Conservation (phyloP, 352 stramenopile species). For the Phytophthora europaea region DNA sequence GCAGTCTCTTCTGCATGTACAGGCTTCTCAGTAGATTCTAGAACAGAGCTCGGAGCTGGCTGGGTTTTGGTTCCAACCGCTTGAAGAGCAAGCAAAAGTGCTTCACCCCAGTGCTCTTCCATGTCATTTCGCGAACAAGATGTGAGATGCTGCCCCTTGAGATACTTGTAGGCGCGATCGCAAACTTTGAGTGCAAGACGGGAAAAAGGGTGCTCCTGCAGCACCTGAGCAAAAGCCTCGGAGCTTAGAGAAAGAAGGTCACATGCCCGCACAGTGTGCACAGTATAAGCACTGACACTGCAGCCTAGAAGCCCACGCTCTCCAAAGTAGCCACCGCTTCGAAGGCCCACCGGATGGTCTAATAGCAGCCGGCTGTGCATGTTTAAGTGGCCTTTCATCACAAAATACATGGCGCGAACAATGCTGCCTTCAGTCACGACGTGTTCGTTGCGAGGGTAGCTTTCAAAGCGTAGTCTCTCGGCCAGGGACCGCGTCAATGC, state of each 20-base stretch:
- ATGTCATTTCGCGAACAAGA: constrained; percentile 2
- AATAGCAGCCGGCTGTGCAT: background rate
- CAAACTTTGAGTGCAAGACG: background rate
- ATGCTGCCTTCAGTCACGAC: constrained; percentile 66
- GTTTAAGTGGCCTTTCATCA: constrained; percentile 18
- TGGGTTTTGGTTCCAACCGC: background rate
- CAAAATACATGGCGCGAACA: constrained; percentile 68
- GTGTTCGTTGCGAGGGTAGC: constrained; percentile 58
- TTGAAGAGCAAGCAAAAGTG: background rate
- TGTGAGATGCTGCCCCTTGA: background rate
- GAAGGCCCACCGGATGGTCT: background rate
- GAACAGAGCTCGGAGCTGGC: background rate
- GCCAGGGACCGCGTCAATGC: constrained; percentile 36
- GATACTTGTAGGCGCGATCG: background rate
- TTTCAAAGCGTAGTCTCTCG: constrained; percentile 54
- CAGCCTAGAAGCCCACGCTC: background rate
- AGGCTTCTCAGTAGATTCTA: background rate
- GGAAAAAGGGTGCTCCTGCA: background rate
- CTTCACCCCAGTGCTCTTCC: background rate
- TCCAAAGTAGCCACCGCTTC: constrained; percentile 1
- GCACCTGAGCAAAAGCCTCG: background rate
- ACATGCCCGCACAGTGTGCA: background rate
- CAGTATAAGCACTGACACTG: background rate
- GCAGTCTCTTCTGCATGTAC: background rate
- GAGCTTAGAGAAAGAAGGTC: constrained; percentile 1